Evolutionary conservation across 2,329 filamentous ascomycete species (phyloP), one percentile per base, ranked within the genome.

Genomic region (Fusarium sublunatum): DNA sequence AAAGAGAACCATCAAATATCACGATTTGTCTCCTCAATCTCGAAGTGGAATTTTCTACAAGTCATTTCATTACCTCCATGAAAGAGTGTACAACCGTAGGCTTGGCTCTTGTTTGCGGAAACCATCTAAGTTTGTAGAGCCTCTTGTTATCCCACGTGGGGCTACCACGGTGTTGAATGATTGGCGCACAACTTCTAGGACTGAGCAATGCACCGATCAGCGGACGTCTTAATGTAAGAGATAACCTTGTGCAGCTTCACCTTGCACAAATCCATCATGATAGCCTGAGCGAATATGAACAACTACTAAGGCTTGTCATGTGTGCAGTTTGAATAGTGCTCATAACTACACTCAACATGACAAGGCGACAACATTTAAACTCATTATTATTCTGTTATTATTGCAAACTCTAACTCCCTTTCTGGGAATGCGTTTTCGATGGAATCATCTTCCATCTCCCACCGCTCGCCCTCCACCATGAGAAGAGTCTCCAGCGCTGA

Each of bases 111-210:
- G 6, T 6, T 26, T 32, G 36, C 8, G n/a, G n/a, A 3, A 10
- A 15, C 15, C 11, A 13, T 40, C 11, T 12, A 25, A 25, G 38
- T 26, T 12, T 35, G 55, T 46, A 6, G 50, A 46, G 12, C 58
- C 48, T 48, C 28, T 26, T 19, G 29, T 31, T 34, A 29, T 46
- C 24, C 49, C 68, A 70, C 68, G 68, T 70, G 68, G 64, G 46
- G 47, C 39, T 13, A 12, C 32, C 66, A 70, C 65, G 68, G 55
- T 70, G 65, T 12, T 38, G 43, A 59, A 51, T 60, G 68, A 70
- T 70, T 70, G 68, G 68, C 39, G 39, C n/a, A 38, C 35, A 26
- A 35, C 26, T 24, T 28, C 26, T 10, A 19, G 19, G 19, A 11
- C 35, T 40, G 26, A 28, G 19, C 19, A 19, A 19, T 19, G 19